Conservation (phyloP, 1,139 yeast species). For the Arxiozyma slooffiae region DNA sequence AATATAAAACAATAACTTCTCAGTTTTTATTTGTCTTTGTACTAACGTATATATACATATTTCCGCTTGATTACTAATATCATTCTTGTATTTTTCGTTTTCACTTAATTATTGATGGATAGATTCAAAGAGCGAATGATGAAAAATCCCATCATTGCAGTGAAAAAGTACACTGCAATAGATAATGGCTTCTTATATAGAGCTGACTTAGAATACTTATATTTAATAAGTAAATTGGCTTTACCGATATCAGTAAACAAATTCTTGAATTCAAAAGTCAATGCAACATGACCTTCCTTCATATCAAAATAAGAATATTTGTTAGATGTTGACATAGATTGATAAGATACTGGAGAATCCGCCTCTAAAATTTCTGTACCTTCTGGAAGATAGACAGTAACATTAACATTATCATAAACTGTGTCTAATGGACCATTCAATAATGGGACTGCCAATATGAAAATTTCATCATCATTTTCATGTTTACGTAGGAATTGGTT, state of each 20-base stretch:
- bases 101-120: slow-evolving; percentile 7
- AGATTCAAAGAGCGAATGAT: slow-evolving; percentile 31
- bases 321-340: slow-evolving; percentile 32
- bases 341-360: slow-evolving; percentile 45
- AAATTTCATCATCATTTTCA: slow-evolving; percentile 40
- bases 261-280: slow-evolving; percentile 52
- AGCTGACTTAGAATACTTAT: slow-evolving; percentile 46
- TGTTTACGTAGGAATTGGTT: slow-evolving; percentile 41
- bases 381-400: slow-evolving; percentile 76
- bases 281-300: slow-evolving; percentile 66
- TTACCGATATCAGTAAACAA: slow-evolving; percentile 61
- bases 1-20: not conserved
- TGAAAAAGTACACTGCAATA: slow-evolving; percentile 54
- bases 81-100: not conserved
- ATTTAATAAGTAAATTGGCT: slow-evolving; percentile 50
- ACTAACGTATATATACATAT: too few relatives aligned
- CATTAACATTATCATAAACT: slow-evolving; percentile 51
- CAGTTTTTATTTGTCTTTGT: not conserved
- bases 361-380: slow-evolving; percentile 60
- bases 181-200: slow-evolving; percentile 57
- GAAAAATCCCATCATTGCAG: slow-evolving; percentile 52
- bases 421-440: slow-evolving; percentile 63
- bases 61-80: not conserved
- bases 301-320: slow-evolving; percentile 70
- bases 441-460: slow-evolving; percentile 58